Percentiles rank a stretch among this genome's conserved stretches.
Evolutionary conservation across 2,329 filamentous ascomycete species (phyloP).

Genomic region (Penicillium sp.): DNA sequence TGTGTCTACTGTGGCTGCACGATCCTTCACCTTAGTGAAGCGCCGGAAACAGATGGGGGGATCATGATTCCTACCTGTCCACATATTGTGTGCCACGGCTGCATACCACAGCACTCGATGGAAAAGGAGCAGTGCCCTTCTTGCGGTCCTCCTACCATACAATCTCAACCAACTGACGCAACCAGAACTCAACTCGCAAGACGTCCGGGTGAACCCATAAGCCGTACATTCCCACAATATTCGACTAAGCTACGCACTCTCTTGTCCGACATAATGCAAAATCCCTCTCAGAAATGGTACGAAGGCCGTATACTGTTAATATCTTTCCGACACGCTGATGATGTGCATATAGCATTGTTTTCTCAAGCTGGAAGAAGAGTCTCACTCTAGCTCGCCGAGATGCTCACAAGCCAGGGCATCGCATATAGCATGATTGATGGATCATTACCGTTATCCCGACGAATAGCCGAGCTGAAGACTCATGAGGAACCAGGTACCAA

Average conservation of each 20-base stretch:
- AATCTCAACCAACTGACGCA: not conserved
- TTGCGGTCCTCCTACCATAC: not conserved
- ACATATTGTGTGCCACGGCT: not conserved
- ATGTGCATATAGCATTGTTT: slow-evolving; percentile 41
- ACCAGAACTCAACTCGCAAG: not conserved
- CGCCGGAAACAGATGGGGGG: not conserved
- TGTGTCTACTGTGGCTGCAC: not conserved
- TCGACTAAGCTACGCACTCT: not conserved
- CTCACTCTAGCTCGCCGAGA: slow-evolving; percentile 37
- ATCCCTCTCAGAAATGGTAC: not conserved
- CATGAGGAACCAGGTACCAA: not conserved
- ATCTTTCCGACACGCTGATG: not conserved
- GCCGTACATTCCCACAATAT: not conserved
- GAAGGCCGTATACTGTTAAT: not conserved
- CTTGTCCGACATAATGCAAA: not conserved
- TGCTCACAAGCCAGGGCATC: not conserved
- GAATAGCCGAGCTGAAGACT: not conserved
- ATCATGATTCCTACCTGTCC: not conserved
- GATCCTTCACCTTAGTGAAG: not conserved
- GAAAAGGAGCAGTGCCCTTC: not conserved
- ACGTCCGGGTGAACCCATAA: not conserved
- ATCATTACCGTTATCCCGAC: not conserved
- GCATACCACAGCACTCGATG: not conserved
- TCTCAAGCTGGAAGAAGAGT: slow-evolving; percentile 50
- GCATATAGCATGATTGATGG: slow-evolving; percentile 3